phyloP scores from a whole-genome alignment of 345 rosid genomes.

The Dovyalis caffra region DNA sequence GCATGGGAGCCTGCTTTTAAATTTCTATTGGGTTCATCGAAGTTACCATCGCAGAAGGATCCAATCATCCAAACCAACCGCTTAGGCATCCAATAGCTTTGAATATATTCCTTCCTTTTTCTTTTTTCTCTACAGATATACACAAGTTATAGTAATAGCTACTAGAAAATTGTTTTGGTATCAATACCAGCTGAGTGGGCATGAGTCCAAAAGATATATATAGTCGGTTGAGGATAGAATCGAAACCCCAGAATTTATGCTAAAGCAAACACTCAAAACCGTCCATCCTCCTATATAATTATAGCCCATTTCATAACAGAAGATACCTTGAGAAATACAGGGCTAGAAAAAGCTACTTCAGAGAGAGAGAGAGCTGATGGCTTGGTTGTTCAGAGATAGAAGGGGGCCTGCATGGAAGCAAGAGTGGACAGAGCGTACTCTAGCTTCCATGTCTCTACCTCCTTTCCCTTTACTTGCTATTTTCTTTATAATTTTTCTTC shows the following conservation, averaged over 20 bases:
- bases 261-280: conserved; percentile 26
- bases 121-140: neutral
- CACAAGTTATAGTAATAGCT: neutral
- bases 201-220: conserved; percentile 12
- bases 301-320: neutral
- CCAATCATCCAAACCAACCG: neutral
- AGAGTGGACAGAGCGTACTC: conserved; percentile 54
- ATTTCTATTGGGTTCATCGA: too few relatives aligned
- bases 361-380: conserved; percentile 30
- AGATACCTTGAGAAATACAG: neutral
- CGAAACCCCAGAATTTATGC: conserved; percentile 39
- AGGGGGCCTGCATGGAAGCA: conserved; percentile 69
- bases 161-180: neutral
- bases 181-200: conserved; percentile 8
- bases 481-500: too few relatives aligned
- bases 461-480: conserved; percentile 55
- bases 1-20: too few relatives aligned
- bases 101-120: conserved; percentile 11
- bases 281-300: neutral
- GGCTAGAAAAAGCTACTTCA: neutral
- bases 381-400: conserved; percentile 54
- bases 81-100: neutral
- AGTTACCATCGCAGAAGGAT: too few relatives aligned
- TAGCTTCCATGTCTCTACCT: conserved; percentile 55
- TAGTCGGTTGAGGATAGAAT: conserved; percentile 32